phyloP scores from a whole-genome alignment of 1,139 yeast species.

The Blastobotrys petasosporus region DNA sequence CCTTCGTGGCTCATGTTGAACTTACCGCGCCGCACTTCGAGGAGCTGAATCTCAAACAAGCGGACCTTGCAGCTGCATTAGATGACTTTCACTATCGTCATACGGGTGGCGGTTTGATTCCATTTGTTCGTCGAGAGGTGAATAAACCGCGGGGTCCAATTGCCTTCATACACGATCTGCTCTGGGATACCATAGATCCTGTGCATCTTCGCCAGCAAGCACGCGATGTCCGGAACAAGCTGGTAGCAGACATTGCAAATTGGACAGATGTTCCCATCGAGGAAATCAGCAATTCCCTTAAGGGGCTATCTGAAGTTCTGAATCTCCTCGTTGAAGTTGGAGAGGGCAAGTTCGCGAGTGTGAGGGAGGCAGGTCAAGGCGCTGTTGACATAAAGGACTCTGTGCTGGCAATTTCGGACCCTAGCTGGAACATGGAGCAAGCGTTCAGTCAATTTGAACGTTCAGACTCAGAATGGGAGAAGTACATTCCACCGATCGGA shows the following conservation, averaged over 20 bases:
- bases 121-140: background rate
- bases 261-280: conserved; percentile 3
- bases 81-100: background rate
- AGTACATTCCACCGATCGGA: background rate
- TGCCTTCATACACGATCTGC: background rate
- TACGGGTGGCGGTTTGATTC: background rate
- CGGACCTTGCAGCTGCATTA: background rate
- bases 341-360: background rate
- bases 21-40: background rate
- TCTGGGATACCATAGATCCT: background rate
- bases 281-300: background rate
- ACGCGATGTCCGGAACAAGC: background rate
- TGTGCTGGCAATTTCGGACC: background rate
- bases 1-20: too few relatives aligned
- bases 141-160: background rate
- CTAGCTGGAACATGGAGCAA: conserved; percentile 1
- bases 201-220: too few relatives aligned
- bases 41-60: background rate
- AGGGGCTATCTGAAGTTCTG: conserved; percentile 1
- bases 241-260: conserved; percentile 1
- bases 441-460: background rate
- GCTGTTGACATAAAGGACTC: background rate
- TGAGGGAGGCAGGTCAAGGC: conserved; percentile 1
- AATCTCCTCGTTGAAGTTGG: conserved; percentile 1
- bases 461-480: too few relatives aligned